Percentiles rank a stretch among this genome's conserved stretches.
Conservation (phyloP, 176 grass and related monocot genomes). For the Oryza meyeriana region DNA sequence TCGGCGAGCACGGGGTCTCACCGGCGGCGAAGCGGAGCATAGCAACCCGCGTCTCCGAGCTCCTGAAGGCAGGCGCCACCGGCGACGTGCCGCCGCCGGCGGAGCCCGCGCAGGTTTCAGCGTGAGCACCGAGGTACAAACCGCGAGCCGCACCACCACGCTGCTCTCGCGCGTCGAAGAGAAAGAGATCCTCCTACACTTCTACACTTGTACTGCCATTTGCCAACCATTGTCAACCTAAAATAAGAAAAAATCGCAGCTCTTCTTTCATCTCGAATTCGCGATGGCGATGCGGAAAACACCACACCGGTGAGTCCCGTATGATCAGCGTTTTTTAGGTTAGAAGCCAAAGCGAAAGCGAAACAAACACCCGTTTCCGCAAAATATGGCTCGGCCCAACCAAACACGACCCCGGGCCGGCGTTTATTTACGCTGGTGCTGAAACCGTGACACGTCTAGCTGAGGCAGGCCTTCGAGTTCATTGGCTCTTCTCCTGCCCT, state of each 20-base stretch:
- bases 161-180: neutral
- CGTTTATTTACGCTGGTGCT: neutral
- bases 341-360: neutral
- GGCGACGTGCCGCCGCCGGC: neutral
- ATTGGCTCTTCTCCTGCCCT: neutral
- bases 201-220: too few species aligned
- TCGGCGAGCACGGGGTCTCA: constrained; percentile 77
- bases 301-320: too few species aligned
- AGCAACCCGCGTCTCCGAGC: constrained; percentile 53
- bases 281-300: too few species aligned
- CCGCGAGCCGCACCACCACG: neutral
- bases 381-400: neutral
- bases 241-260: neutral
- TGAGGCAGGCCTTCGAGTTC: neutral
- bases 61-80: constrained; percentile 28
- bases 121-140: neutral
- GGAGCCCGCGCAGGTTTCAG: constrained; percentile 6
- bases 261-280: neutral
- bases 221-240: neutral
- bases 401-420: too few species aligned
- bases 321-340: too few species aligned
- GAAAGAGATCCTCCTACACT: neutral
- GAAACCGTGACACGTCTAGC: too few species aligned
- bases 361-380: neutral
- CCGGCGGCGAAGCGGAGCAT: constrained; percentile 72